Percentiles rank a stretch among this genome's conserved stretches.
Conservation (phyloP, 257 asterid species). For the Solanum ossicruentum region DNA sequence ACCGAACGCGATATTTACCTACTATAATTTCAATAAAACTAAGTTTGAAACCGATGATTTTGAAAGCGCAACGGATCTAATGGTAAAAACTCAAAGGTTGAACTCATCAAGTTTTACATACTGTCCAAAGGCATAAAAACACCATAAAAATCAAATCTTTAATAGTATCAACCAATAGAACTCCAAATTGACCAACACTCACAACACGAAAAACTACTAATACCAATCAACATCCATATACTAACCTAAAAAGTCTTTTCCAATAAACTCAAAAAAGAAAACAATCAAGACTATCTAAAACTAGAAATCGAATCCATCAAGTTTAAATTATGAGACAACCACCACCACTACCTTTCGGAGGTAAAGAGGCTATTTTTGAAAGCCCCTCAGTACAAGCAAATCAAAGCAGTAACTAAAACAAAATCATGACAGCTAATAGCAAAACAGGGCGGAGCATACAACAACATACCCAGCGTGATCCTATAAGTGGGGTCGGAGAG, state of each 20-base stretch:
- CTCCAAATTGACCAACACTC: neutral
- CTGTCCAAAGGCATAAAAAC: neutral
- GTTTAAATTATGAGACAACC: neutral
- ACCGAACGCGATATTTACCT: neutral
- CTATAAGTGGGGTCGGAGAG: too few relatives aligned
- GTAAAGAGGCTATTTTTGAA: too few relatives aligned
- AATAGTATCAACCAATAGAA: neutral
- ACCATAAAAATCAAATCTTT: neutral
- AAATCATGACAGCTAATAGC: too few relatives aligned
- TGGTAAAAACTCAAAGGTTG: neutral
- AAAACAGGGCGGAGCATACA: too few relatives aligned
- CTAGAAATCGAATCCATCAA: neutral
- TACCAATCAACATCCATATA: neutral
- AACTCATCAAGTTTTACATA: neutral
- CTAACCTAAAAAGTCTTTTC: neutral
- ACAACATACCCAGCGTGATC: too few relatives aligned
- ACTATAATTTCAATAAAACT: neutral
- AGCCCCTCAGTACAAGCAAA: too few relatives aligned
- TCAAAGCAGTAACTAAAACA: too few relatives aligned
- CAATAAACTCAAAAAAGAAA: neutral
- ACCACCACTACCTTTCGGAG: too few relatives aligned
- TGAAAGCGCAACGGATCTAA: neutral
- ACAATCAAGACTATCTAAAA: neutral
- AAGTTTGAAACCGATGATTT: neutral
- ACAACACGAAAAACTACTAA: neutral